Conservation (phyloP, 129 eudicot genomes). For the Lactuca sativa region DNA sequence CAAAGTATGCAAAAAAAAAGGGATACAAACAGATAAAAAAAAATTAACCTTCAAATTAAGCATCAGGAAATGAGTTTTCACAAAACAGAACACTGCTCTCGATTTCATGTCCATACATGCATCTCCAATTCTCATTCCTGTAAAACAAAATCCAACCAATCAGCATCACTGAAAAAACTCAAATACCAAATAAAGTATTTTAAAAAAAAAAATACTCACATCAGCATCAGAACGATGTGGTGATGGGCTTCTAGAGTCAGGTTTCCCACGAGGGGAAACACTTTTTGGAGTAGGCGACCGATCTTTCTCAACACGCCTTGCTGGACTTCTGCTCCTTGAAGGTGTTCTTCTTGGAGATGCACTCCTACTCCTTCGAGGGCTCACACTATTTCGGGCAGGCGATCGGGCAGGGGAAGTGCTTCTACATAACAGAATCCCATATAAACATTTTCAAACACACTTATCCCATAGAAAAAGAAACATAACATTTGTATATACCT, state of each 20-base stretch:
- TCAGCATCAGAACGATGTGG: slow-evolving; percentile 84
- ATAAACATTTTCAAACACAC: too few species aligned
- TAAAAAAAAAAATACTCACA: slow-evolving; percentile 43
- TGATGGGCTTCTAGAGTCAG: slow-evolving; percentile 76
- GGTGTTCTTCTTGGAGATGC: slow-evolving; percentile 62
- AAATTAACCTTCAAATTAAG: slow-evolving; percentile 47
- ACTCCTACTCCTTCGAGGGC: slow-evolving; percentile 81
- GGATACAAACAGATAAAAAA: slow-evolving; percentile 24
- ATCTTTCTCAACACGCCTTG: slow-evolving; percentile 40
- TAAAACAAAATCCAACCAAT: slow-evolving; percentile 19
- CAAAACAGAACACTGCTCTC: slow-evolving; percentile 30
- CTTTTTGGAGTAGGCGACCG: slow-evolving; percentile 69
- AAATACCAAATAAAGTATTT: not conserved
- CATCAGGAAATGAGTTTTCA: slow-evolving; percentile 40
- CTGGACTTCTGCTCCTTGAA: slow-evolving; percentile 66
- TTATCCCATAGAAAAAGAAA: too few species aligned
- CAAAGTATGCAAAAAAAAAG: slow-evolving; percentile 11
- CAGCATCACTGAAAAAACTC: not conserved
- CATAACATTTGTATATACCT: too few species aligned
- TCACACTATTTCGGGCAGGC: slow-evolving; percentile 55
- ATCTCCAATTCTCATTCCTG: slow-evolving; percentile 47
- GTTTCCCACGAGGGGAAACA: slow-evolving; percentile 69
- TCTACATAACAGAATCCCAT: slow-evolving; percentile 19
- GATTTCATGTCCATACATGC: slow-evolving; percentile 13
- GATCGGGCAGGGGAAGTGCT: slow-evolving; percentile 51